phyloP scores from a whole-genome alignment of 768 basidiomycete species.

The Rhodotorula kratochvilovae region DNA sequence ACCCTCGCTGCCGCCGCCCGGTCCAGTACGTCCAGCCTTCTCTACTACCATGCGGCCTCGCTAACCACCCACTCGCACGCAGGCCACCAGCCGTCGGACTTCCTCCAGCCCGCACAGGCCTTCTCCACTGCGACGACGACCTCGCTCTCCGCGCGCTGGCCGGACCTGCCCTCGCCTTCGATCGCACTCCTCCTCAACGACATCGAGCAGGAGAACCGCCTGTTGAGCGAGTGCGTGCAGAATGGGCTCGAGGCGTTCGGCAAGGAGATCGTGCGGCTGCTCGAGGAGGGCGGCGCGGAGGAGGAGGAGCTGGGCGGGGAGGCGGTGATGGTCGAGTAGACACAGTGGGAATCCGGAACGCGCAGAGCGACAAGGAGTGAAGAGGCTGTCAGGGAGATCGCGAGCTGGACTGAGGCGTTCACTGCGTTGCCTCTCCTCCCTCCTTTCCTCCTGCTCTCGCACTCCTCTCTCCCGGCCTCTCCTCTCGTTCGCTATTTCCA shows the following conservation, averaged over 20 bases:
- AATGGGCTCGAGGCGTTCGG: conserved; percentile 44
- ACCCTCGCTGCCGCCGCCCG: conserved; percentile 52
- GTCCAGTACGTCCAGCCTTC: conserved; percentile 20
- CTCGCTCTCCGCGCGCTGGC: conserved; percentile 46
- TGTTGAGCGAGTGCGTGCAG: conserved; percentile 42
- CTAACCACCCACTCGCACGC: neutral
- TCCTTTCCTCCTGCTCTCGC: no score
- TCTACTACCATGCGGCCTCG: no score
- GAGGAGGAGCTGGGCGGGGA: neutral
- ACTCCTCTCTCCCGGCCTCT: no score
- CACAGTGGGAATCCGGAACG: no score
- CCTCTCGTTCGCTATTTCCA: no score
- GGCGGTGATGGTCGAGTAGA: conserved; percentile 16
- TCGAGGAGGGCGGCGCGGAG: conserved; percentile 25
- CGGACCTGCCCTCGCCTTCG: conserved; percentile 37
- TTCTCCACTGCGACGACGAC: conserved; percentile 38
- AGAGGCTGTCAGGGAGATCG: no score
- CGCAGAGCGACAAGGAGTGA: no score
- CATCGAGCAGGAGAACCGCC: conserved; percentile 45
- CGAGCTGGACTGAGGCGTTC: no score
- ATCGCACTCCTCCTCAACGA: conserved; percentile 45
- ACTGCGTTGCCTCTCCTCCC: neutral
- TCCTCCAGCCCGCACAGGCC: conserved; percentile 42
- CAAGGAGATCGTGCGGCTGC: conserved; percentile 45
- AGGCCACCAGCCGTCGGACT: conserved; percentile 16